These are phyloP conservation scores for Penicillium frequentans DNA, from an alignment of 2,329 filamentous ascomycete species.

Conservation along the genomic window DNA sequence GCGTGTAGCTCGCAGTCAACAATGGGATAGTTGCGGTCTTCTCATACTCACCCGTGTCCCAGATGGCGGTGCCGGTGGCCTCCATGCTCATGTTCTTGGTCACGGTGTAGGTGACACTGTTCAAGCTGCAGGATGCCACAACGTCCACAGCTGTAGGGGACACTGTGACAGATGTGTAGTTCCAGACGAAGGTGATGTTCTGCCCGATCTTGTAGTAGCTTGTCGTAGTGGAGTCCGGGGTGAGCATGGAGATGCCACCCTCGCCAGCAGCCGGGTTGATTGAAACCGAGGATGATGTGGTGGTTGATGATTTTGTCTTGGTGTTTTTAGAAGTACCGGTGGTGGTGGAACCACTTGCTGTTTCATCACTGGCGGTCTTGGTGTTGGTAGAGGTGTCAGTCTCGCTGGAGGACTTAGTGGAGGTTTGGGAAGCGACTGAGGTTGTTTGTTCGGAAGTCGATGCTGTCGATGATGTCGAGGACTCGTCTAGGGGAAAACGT, in stretches of 20 bases:
- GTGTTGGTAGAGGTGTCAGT: constrained; percentile 18
- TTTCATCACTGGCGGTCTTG: constrained; percentile 14
- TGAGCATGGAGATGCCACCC: constrained; percentile 63
- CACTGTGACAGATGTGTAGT: constrained; percentile 64
- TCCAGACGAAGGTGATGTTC: constrained; percentile 65
- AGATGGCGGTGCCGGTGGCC: constrained; percentile 54
- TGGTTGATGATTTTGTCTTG: constrained; percentile 22
- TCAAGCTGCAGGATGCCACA: constrained; percentile 60
- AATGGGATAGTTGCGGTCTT: constrained; percentile 51
- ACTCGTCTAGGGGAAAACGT: constrained; percentile 10
- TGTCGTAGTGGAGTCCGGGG: constrained; percentile 51
- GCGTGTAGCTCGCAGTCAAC: constrained; percentile 62
- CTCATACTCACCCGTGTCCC: constrained; percentile 61
- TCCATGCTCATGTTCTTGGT: constrained; percentile 58
- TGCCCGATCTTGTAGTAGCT: constrained; percentile 67
- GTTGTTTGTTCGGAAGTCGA: constrained; percentile 13
- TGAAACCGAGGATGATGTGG: constrained; percentile 36
- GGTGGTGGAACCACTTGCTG: constrained; percentile 13
- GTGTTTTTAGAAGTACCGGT: constrained; percentile 19
- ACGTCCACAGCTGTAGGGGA: constrained; percentile 62
- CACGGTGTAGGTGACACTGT: constrained; percentile 62
- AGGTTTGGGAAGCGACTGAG: constrained; percentile 12
- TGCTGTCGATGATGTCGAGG: constrained; percentile 23
- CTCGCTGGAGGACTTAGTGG: constrained; percentile 17
- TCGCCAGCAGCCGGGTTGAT: constrained; percentile 56